A percentile compares a stretch with the other conserved stretches of the same genome.
Evolutionary conservation across 2,329 filamentous ascomycete genomes (phyloP).

Genomic region (Berkeleyomyces basicola): DNA sequence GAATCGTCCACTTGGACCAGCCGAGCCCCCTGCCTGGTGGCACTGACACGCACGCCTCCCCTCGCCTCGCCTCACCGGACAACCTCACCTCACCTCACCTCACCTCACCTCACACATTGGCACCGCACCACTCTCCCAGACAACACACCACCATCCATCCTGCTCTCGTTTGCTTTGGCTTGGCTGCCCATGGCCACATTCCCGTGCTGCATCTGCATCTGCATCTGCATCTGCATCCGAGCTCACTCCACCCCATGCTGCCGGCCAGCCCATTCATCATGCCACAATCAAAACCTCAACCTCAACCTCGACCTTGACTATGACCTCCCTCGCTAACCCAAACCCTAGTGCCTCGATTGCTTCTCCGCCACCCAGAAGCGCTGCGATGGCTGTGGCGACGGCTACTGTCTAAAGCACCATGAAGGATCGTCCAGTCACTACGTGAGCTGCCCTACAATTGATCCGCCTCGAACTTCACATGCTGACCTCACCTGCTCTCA

Average conservation of each 20-base stretch:
- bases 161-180: neutral
- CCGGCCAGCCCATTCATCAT: neutral
- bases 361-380: constrained; percentile 52
- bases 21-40: too few species aligned
- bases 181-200: neutral
- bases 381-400: constrained; percentile 57
- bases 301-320: too few species aligned
- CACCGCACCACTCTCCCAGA: too few species aligned
- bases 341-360: constrained; percentile 53
- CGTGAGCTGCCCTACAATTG: constrained; percentile 24
- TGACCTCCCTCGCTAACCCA: neutral
- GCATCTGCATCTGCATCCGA: too few species aligned
- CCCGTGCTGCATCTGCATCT: neutral
- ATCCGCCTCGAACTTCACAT: too few species aligned
- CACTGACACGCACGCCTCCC: too few species aligned
- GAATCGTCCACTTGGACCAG: too few species aligned
- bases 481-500: neutral
- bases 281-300: neutral
- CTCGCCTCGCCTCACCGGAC: too few species aligned
- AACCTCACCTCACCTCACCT: too few species aligned
- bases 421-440: constrained; percentile 56
- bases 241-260: neutral
- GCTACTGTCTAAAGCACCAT: constrained; percentile 73
- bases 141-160: too few species aligned
- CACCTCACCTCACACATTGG: too few species aligned